A percentile compares a stretch with the other conserved stretches of the same genome.
phyloP scores from a whole-genome alignment of 2,329 filamentous ascomycete species.

The Penicillium expansum region DNA sequence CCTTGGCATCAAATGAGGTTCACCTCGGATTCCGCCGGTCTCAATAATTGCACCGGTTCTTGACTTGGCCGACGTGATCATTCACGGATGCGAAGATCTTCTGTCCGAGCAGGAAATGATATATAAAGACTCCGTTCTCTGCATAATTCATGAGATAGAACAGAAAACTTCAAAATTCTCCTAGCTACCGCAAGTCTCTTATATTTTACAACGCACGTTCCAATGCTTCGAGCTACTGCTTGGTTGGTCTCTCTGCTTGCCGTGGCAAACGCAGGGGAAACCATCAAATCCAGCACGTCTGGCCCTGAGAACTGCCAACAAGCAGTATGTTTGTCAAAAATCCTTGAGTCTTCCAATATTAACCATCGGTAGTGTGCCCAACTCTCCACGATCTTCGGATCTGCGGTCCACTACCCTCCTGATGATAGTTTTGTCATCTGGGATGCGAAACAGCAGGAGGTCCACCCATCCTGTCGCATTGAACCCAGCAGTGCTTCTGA shows the following conservation, averaged over 20 bases:
- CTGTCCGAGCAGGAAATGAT: neutral
- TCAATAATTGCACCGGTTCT: neutral
- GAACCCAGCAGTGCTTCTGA: constrained; percentile 15
- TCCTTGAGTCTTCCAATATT: neutral
- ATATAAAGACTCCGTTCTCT: neutral
- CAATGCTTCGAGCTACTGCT: neutral
- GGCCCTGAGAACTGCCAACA: neutral
- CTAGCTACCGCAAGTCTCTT: neutral
- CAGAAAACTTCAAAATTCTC: neutral
- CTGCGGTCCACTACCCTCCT: neutral
- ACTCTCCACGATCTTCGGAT: neutral
- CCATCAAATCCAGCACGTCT: too few species aligned
- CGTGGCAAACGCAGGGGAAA: neutral
- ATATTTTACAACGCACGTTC: too few species aligned
- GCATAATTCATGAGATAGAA: neutral
- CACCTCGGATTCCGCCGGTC: neutral
- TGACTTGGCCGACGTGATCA: neutral
- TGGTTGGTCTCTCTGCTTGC: neutral
- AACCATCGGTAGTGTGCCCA: neutral
- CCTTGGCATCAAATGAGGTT: neutral
- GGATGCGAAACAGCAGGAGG: constrained; percentile 19
- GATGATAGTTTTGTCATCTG: constrained; percentile 15
- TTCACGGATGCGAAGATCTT: neutral
- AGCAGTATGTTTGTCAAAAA: neutral
- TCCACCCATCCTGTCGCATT: constrained; percentile 19